These are phyloP conservation scores for Peribolospora baueri DNA, from an alignment of 768 basidiomycete species.

Conservation along the genomic window DNA sequence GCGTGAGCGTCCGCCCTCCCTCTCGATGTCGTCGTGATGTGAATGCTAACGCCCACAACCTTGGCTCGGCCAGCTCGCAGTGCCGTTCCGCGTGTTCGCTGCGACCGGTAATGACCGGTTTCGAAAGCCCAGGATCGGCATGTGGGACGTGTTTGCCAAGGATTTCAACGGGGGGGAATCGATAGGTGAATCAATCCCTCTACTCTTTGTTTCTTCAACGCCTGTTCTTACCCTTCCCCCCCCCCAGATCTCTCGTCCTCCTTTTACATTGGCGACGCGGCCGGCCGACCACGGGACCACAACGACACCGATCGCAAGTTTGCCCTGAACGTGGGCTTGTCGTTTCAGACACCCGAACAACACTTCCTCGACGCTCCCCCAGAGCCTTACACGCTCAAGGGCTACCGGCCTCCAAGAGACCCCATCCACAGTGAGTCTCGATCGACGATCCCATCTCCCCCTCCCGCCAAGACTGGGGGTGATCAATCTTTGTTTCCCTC, in stretches of 20 bases:
- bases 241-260: constrained; percentile 16
- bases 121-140: constrained; percentile 22
- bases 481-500: too few relatives aligned
- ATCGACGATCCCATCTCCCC: too few relatives aligned
- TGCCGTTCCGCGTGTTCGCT: constrained; percentile 21
- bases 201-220: neutral
- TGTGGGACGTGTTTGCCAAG: constrained; percentile 18
- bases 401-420: constrained; percentile 2
- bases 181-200: constrained; percentile 10
- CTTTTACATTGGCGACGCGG: constrained; percentile 25
- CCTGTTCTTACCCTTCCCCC: neutral
- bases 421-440: neutral
- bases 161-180: constrained; percentile 11
- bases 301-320: constrained; percentile 15
- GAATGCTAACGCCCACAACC: neutral
- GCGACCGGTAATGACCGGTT: constrained; percentile 19
- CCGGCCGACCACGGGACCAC: constrained; percentile 20
- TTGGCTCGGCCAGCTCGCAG: neutral
- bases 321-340: constrained; percentile 9
- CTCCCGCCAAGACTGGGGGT: too few relatives aligned
- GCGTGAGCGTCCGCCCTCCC: neutral
- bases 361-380: constrained; percentile 7
- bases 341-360: constrained; percentile 13
- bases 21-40: neutral
- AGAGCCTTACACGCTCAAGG: neutral